Evolutionary conservation across 345 rosid genomes (phyloP).

Genomic region (Cardiospermum halicacabum): DNA sequence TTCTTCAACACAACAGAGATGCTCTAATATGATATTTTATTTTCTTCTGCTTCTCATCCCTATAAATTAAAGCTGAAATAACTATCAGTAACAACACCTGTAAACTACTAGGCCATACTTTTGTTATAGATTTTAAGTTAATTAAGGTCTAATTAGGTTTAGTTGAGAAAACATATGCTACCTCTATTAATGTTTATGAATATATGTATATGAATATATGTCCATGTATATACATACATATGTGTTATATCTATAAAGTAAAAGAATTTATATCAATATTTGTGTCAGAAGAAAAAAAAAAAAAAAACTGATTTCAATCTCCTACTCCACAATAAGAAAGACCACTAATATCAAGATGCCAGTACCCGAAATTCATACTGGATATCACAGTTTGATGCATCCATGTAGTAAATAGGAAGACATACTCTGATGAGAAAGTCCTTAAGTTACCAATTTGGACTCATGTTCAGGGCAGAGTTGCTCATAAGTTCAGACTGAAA

Average conservation of each 20-base stretch:
- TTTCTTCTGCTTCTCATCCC: neutral
- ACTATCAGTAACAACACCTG: neutral
- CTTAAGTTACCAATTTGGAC: neutral
- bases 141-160: neutral
- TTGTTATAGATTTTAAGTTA: neutral
- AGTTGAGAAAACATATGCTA: neutral
- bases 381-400: neutral
- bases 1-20: neutral
- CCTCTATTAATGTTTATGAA: too few species aligned
- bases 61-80: neutral
- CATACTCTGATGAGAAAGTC: neutral
- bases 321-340: neutral
- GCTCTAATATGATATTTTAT: neutral
- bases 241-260: neutral
- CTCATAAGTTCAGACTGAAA: neutral
- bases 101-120: neutral
- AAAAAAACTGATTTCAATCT: neutral
- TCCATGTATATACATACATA: neutral
- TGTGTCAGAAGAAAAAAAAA: slow-evolving; percentile 8
- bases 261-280: slow-evolving; percentile 11
- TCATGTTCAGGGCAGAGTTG: neutral
- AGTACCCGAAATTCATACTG: too few species aligned
- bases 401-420: neutral
- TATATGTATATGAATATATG: too few species aligned
- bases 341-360: neutral